Evolutionary conservation across 2,329 filamentous ascomycete species (phyloP).

Genomic region (Sporothrix inflata): DNA sequence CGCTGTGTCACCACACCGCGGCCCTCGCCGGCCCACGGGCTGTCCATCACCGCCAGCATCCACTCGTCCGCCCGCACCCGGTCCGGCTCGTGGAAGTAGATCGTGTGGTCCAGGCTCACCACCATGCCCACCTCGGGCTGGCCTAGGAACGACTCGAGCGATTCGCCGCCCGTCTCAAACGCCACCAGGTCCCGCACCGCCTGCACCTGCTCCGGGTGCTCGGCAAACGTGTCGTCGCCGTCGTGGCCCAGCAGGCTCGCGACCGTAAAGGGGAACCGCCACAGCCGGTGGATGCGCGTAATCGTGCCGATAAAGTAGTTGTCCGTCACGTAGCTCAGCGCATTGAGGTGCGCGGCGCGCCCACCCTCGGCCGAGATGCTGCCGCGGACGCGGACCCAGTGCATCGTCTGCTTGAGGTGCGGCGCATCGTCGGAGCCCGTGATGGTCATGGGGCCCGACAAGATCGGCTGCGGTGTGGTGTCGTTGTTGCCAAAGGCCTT

Average conservation of each 20-base stretch:
- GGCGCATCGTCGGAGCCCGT: slow-evolving; percentile 49
- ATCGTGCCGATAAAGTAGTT: slow-evolving; percentile 93
- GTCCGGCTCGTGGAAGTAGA: slow-evolving; percentile 67
- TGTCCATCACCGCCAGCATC: slow-evolving; percentile 81
- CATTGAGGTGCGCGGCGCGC: slow-evolving; percentile 78
- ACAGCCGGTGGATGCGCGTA: slow-evolving; percentile 76
- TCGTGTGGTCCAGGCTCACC: slow-evolving; percentile 77
- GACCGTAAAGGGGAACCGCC: slow-evolving; percentile 64
- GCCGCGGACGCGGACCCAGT: slow-evolving; percentile 77
- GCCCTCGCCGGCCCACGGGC: slow-evolving; percentile 78
- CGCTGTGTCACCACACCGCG: slow-evolving; percentile 75
- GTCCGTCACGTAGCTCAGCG: slow-evolving; percentile 91
- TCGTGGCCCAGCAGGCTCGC: slow-evolving; percentile 54
- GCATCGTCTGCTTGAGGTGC: slow-evolving; percentile 68
- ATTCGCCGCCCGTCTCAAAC: slow-evolving; percentile 48
- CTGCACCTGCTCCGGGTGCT: slow-evolving; percentile 49
- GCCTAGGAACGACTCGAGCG: slow-evolving; percentile 49
- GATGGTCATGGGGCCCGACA: slow-evolving; percentile 50
- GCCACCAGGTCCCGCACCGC: slow-evolving; percentile 45
- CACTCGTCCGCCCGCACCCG: slow-evolving; percentile 68
- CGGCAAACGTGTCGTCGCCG: slow-evolving; percentile 45
- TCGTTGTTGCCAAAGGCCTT: slow-evolving; percentile 3
- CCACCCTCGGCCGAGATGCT: slow-evolving; percentile 72
- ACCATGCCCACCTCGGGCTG: slow-evolving; percentile 76
- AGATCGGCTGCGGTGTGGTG: slow-evolving; percentile 46